Base-by-base conservation (phyloP, 805 yeast species). In the Hanseniaspora valbyensis region DNA sequence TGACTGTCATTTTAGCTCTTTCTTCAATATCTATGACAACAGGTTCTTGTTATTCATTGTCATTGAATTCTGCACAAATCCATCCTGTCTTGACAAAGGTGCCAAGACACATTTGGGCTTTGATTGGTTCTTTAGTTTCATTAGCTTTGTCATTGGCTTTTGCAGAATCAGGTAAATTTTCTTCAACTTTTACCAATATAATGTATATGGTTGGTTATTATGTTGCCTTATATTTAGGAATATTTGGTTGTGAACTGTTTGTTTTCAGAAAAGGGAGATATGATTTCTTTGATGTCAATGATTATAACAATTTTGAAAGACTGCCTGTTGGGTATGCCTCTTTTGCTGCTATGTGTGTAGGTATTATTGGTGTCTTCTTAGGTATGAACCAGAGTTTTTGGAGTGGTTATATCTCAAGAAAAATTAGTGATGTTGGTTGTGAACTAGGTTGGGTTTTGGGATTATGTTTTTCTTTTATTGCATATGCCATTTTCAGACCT, bases 181-280 rank as follows among this genome's bases (percentile, higher is more conserved):
- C 73, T 50, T 59, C 63, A 12, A 86, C 83, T 58, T 81, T 88
- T 81, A 74, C 74, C 53, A 77, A 83, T 69, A 88, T 88, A 68
- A 86, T 88, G 96, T 77, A 84, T 69, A 69, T 86, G 65, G 87
- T 89, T 64, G 90, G 85, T 59, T 88, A 89, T 73, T 88, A 92
- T 77, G 73, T 88, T 61, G 88, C 95, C 52, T 81, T 88, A 59
- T 89, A 88, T 69, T 77, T 76, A 60, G 77, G 83, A 41, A 79
- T 88, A 66, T 65, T 77, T 21, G 65, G 81, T 9, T 75, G 85
- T 33, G 95, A 88, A 66, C 95, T 88, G 66, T 80, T 83, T 65
- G 73, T 87, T 64, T 83, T 76, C 77, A 78, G 80, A 62, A 74
- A 71, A 58, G 84, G 85, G 39, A 49, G 30, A 19, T 69, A 72